phyloP scores from a whole-genome alignment of 1,139 yeast genomes.

The Blastobotrys arbuscula region DNA sequence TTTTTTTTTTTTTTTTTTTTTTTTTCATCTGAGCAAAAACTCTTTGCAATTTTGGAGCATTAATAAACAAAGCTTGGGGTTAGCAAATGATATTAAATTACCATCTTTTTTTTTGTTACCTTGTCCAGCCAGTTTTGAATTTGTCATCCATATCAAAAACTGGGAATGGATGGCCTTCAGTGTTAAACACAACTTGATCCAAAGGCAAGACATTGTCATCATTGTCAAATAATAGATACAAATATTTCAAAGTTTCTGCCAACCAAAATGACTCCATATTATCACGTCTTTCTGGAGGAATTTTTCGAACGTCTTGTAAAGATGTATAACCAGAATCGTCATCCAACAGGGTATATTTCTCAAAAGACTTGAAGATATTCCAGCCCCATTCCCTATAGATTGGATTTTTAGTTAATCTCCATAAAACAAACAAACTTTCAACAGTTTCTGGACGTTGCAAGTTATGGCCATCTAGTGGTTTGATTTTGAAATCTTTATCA shows the following conservation, averaged over 20 bases:
- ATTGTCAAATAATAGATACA: constrained; percentile 70
- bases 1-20: too few species aligned
- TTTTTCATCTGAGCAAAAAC: too few species aligned
- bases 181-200: constrained; percentile 72
- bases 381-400: constrained; percentile 89
- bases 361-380: constrained; percentile 71
- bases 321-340: constrained; percentile 62
- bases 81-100: neutral
- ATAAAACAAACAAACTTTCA: constrained; percentile 77
- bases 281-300: constrained; percentile 51
- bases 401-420: constrained; percentile 72
- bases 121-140: constrained; percentile 6
- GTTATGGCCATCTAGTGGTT: constrained; percentile 69
- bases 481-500: constrained; percentile 58
- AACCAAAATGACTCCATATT: constrained; percentile 93
- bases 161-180: constrained; percentile 83
- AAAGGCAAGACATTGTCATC: constrained; percentile 52
- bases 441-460: constrained; percentile 93
- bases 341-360: constrained; percentile 51
- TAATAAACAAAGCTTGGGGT: neutral
- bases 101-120: neutral
- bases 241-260: constrained; percentile 86
- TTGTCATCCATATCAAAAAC: neutral
- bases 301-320: constrained; percentile 54
- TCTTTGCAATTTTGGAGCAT: too few species aligned